Conservation (phyloP, 257 asterid species). For the Ophiorrhiza pumila region DNA sequence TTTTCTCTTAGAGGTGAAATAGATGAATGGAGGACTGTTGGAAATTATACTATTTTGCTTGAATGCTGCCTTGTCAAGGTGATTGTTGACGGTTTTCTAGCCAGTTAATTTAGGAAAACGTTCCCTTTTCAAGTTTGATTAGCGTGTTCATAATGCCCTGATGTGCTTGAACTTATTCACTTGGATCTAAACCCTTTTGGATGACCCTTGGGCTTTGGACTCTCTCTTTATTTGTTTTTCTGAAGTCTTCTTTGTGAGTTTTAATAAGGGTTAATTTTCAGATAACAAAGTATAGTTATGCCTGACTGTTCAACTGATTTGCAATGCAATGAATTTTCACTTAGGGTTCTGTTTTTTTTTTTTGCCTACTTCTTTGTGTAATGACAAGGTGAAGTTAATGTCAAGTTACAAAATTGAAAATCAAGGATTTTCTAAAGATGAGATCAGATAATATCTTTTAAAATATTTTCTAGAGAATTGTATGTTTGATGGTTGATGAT, state of each 20-base stretch:
- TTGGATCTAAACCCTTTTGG: neutral
- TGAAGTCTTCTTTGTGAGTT: neutral
- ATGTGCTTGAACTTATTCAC: neutral
- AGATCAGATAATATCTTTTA: neutral
- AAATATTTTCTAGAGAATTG: neutral
- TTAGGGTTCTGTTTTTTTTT: neutral
- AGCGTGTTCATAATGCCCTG: constrained; percentile 2
- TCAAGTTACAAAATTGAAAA: neutral
- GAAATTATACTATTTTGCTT: neutral
- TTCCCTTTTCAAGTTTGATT: neutral
- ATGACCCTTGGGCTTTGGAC: neutral
- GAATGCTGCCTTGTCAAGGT: neutral
- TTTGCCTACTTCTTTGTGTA: neutral
- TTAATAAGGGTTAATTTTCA: neutral
- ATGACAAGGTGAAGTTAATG: neutral
- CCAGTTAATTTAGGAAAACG: neutral
- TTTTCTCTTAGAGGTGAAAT: neutral
- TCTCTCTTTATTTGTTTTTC: neutral
- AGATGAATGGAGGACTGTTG: neutral
- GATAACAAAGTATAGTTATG: neutral
- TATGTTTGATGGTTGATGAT: neutral
- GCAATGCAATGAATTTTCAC: neutral
- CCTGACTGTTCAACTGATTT: neutral
- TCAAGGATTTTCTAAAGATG: neutral
- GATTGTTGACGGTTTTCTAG: neutral